Evolutionary conservation across 192 early-diverging fungal species (phyloP), one percentile per base, ranked within the genome.

Genomic region (Obelidium mucronatum): DNA sequence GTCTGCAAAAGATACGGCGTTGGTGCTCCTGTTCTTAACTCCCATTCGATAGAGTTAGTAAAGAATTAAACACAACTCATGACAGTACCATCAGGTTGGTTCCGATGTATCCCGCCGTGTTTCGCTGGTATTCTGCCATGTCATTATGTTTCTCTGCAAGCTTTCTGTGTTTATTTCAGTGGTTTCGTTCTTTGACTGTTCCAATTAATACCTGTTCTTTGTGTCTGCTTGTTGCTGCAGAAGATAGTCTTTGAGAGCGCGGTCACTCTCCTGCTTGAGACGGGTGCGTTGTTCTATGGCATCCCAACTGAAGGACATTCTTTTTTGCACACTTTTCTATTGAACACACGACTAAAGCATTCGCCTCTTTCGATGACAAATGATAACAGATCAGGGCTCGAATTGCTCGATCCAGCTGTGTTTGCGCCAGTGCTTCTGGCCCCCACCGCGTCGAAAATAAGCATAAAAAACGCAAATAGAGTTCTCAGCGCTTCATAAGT

Each of bases 251-350:
- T 79, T 79, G 13, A 83, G 40, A 39, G 75, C 77, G 34, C 65
- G 53, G 24, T 83, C 84, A 39, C 60, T 63, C 61, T 85, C 79
- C 51, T 67, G 34, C 31, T 77, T 78, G 0, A 54, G 40, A 39
- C 79, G 53, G 40, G 82, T 72, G 31, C 84, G 67, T 58, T 78
- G 77, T 17, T 85, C 84, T 13, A 85, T 58, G 24, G 71, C 74
- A 59, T 75, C 78, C 84, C 84, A 85, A 63, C 76, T 77, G 69
- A 85, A 81, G 4, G 84, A 85, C 84, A 85, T 85, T n/a, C 48
- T 51, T 51, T 8, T n/a, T n/a, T n/a, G n/a, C n/a, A n/a, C n/a
- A n/a, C n/a, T n/a, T n/a, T n/a, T n/a, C n/a, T n/a, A n/a, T n/a
- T n/a, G n/a, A n/a, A n/a, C n/a, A n/a, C n/a, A n/a, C n/a, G n/a